phyloP scores from a whole-genome alignment of 345 rosid species.

The Limnanthes douglasii region DNA sequence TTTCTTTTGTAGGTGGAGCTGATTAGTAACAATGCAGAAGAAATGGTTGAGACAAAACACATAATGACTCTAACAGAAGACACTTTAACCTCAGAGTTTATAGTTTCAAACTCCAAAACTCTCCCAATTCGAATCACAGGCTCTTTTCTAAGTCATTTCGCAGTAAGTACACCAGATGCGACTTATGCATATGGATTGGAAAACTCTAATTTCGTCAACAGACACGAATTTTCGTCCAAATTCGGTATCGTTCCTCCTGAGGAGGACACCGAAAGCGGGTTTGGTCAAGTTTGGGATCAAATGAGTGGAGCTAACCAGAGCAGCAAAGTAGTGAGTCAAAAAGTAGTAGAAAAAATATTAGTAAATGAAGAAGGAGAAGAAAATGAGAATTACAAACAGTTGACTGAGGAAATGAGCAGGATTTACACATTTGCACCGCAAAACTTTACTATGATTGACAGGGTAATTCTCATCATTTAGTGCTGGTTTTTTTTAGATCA shows the following conservation, averaged over 20 bases:
- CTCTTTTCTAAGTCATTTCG: conserved; percentile 46
- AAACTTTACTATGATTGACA: conserved; percentile 51
- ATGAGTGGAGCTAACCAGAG: no score
- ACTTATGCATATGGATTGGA: conserved; percentile 57
- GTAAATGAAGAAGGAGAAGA: conserved; percentile 55
- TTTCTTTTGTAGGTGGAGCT: conserved; percentile 40
- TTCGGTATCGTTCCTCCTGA: conserved; percentile 36
- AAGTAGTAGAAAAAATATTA: neutral
- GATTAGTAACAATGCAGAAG: conserved; percentile 24
- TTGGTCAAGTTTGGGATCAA: conserved; percentile 11
- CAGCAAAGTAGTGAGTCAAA: conserved; percentile 1
- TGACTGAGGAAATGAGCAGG: conserved; percentile 57
- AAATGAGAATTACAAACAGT: conserved; percentile 41
- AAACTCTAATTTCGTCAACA: conserved; percentile 38
- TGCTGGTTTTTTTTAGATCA: no score
- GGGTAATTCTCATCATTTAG: conserved; percentile 26
- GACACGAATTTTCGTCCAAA: conserved; percentile 21
- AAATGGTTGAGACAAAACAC: conserved; percentile 36
- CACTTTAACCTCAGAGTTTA: conserved; percentile 38
- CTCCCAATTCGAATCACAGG: conserved; percentile 30
- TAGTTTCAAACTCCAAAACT: conserved; percentile 27
- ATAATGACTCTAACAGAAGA: conserved; percentile 35
- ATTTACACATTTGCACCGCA: conserved; percentile 66
- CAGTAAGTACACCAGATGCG: conserved; percentile 86
- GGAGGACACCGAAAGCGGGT: conserved; percentile 9